Evolutionary conservation across 208 protist genomes (phyloP).

Genomic region (Crithidia bombi): DNA sequence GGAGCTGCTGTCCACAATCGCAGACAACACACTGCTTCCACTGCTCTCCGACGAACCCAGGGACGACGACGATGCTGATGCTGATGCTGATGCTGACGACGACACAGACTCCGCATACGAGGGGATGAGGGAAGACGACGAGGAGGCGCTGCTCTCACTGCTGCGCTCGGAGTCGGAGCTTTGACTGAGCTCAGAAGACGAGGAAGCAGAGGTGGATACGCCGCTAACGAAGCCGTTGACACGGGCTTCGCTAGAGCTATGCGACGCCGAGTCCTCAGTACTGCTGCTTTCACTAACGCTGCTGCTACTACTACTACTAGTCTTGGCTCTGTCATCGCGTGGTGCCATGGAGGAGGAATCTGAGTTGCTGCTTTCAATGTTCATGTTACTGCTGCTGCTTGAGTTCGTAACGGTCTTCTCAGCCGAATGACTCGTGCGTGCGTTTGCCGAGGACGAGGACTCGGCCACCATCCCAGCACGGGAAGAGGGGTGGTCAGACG

Average conservation of each 20-base stretch:
- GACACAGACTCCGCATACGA: too few relatives aligned
- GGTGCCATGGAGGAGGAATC: too few relatives aligned
- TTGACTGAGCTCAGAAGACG: background rate
- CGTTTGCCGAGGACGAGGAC: background rate
- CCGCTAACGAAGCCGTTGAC: background rate
- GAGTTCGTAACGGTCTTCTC: background rate
- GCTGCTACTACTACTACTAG: background rate
- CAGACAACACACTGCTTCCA: too few relatives aligned
- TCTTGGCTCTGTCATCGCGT: too few relatives aligned
- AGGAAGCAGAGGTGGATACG: background rate
- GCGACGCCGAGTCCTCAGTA: background rate
- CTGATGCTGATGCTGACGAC: too few relatives aligned
- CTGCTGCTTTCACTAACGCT: background rate
- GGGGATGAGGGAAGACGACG: too few relatives aligned
- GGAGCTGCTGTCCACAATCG: too few relatives aligned
- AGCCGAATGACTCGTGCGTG: background rate
- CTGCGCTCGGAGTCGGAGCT: background rate
- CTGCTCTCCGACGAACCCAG: too few relatives aligned
- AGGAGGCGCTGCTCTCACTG: too few relatives aligned
- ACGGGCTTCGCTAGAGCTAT: background rate
- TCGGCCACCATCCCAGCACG: too few relatives aligned
- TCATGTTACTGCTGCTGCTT: conserved; percentile 19
- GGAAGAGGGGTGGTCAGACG: too few relatives aligned
- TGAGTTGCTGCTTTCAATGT: background rate
- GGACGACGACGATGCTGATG: too few relatives aligned